Percentiles rank a stretch among this genome's conserved stretches.
Evolutionary conservation across 495 filamentous ascomycete genomes (phyloP).

Genomic region (Penicillium robsamsonii): DNA sequence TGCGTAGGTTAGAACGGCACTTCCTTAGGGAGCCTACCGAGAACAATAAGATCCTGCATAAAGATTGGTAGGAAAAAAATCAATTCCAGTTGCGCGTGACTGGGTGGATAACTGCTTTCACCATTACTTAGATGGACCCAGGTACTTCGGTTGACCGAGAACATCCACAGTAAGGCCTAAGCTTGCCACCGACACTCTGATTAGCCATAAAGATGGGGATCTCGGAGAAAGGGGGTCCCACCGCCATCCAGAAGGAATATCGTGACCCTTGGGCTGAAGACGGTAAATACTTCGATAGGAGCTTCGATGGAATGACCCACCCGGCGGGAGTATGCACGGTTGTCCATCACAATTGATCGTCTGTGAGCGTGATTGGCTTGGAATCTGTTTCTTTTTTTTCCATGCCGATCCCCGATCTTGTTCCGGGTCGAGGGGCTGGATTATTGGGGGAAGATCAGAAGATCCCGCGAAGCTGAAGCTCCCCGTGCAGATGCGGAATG

Average conservation of each 20-base stretch:
- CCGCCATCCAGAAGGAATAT: slow-evolving; percentile 9
- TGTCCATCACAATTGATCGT: slow-evolving; percentile 12
- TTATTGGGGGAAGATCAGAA: background rate
- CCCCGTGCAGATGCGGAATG: slow-evolving; percentile 6
- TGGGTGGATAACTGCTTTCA: slow-evolving; percentile 31
- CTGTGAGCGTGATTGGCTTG: background rate
- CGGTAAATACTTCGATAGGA: slow-evolving; percentile 27
- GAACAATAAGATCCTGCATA: slow-evolving; percentile 15
- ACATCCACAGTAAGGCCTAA: slow-evolving; percentile 21
- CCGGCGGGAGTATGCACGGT: slow-evolving; percentile 27
- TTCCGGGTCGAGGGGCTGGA: background rate
- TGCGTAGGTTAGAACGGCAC: slow-evolving; percentile 17
- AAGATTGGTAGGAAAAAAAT: slow-evolving; percentile 22
- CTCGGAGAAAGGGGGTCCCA: slow-evolving; percentile 6
- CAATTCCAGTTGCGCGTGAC: slow-evolving; percentile 27
- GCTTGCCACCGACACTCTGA: slow-evolving; percentile 17
- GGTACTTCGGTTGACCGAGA: slow-evolving; percentile 20
- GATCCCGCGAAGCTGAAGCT: slow-evolving; percentile 3
- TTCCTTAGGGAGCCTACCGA: slow-evolving; percentile 24
- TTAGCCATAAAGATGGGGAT: slow-evolving; percentile 5
- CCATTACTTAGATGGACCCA: slow-evolving; percentile 33
- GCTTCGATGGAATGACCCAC: slow-evolving; percentile 34
- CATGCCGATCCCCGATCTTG: slow-evolving; percentile 1
- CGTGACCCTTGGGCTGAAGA: slow-evolving; percentile 27
- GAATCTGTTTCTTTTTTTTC: background rate